Evolutionary conservation across 495 filamentous ascomycete genomes (phyloP), one percentile per base, ranked within the genome.

Genomic region (Hypoxylon rickii): DNA sequence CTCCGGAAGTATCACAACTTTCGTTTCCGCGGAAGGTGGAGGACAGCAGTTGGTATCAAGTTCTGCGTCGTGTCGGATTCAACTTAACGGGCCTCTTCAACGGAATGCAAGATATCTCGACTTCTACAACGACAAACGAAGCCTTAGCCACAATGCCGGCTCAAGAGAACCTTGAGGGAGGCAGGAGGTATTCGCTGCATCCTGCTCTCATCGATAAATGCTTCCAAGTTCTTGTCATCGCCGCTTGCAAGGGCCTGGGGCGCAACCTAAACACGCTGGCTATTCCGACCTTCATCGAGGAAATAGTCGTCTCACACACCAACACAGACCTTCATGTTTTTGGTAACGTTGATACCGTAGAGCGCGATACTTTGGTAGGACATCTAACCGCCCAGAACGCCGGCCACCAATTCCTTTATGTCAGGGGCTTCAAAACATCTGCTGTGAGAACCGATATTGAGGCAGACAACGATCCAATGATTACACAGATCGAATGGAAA

Each of bases 201-300:
- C 77, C 78, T 0, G 61, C 68, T 2, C 38, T 56, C 10, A 73
- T 80, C 5, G 76, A 80, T 49, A 45, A 51, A 0, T 71, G 66
- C 38, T 49, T 80, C 10, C 77, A 78, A 39, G 40, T 75, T 5
- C 1, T 62, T n/a, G 51, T 51, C 0, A 61, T 66, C 0, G 73
- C 77, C 10, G 44, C 29, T 3, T 46, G 47, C 6, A 50, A 58
- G 12, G 71, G 70, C 0, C 26, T 61, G 1, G 39, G 52, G 10
- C 65, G 64, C 13, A 57, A 61, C 16, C 52, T 65, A 18, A 55
- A 37, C 1, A 16, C 65, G 61, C 46, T 67, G 12, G 47, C 29
- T 2, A 55, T 75, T 2, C 71, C 71, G 0, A 72, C 72, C 0
- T 18, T 51, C 7, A 73, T 75, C 19, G 71, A 70, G 43, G 56